phyloP scores from a whole-genome alignment of 345 rosid species.

The Eucalyptus shirleyi region DNA sequence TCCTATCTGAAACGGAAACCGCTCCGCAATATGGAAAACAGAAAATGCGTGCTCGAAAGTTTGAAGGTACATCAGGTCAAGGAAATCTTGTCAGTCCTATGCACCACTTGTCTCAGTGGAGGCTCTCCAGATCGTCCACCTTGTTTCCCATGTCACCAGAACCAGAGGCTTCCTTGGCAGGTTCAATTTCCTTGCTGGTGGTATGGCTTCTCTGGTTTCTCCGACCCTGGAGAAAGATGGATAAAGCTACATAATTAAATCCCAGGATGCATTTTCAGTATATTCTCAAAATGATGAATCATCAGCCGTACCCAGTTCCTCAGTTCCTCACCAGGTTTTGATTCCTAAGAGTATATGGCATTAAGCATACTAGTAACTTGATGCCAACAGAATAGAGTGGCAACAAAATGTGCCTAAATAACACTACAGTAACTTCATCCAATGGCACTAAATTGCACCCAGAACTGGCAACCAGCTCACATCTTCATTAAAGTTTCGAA shows the following conservation, averaged over 20 bases:
- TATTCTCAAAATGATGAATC: not conserved
- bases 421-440: not conserved
- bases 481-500: not conserved
- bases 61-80: not conserved
- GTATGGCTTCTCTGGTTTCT: constrained; percentile 58
- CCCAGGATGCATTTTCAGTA: not conserved
- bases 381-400: not conserved
- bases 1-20: not conserved
- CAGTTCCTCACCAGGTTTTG: not conserved
- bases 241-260: not conserved
- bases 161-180: constrained; percentile 28
- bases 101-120: not conserved
- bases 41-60: not conserved
- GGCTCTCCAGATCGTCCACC: constrained; percentile 3
- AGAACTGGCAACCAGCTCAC: not conserved
- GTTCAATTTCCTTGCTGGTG: constrained; percentile 57
- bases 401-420: not conserved
- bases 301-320: not conserved
- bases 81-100: not conserved
- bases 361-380: not conserved
- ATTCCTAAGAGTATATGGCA: not conserved
- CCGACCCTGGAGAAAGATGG: constrained; percentile 34
- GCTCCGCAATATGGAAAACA: not conserved
- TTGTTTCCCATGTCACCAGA: constrained; percentile 22
- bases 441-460: not conserved